phyloP scores from a whole-genome alignment of 2,329 filamentous ascomycete species.

The Hypoxylon sp. region DNA sequence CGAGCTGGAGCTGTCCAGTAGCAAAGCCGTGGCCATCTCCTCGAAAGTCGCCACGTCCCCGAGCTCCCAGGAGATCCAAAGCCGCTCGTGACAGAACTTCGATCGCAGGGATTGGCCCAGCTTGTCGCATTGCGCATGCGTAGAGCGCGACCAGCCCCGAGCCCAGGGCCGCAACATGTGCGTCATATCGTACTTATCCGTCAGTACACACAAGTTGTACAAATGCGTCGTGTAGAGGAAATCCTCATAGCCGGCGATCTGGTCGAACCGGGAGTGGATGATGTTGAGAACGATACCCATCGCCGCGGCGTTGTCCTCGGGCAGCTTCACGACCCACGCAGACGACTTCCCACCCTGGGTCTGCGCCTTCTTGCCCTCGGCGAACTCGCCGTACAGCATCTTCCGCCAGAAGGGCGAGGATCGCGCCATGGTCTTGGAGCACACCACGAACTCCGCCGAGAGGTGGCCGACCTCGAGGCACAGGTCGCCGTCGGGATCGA shows the following conservation, averaged over 20 bases:
- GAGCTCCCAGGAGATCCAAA: constrained; percentile 37
- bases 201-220: constrained; percentile 34
- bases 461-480: constrained; percentile 23
- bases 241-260: constrained; percentile 22
- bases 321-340: constrained; percentile 32
- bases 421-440: constrained; percentile 25
- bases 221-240: constrained; percentile 23
- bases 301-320: constrained; percentile 27
- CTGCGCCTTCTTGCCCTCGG: constrained; percentile 23
- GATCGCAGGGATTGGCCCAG: constrained; percentile 18
- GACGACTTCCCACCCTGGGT: neutral
- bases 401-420: constrained; percentile 29
- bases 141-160: constrained; percentile 30
- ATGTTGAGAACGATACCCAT: constrained; percentile 33
- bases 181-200: constrained; percentile 38
- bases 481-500: constrained; percentile 29
- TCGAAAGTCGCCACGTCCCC: constrained; percentile 29
- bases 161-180: constrained; percentile 37
- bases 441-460: constrained; percentile 25
- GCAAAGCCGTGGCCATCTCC: constrained; percentile 20
- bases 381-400: constrained; percentile 26
- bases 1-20: constrained; percentile 18
- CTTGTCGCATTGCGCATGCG: constrained; percentile 22
- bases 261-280: constrained; percentile 29
- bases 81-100: constrained; percentile 28